Conservation (phyloP, 2,329 filamentous ascomycete species). For the Geosmithia flava region DNA sequence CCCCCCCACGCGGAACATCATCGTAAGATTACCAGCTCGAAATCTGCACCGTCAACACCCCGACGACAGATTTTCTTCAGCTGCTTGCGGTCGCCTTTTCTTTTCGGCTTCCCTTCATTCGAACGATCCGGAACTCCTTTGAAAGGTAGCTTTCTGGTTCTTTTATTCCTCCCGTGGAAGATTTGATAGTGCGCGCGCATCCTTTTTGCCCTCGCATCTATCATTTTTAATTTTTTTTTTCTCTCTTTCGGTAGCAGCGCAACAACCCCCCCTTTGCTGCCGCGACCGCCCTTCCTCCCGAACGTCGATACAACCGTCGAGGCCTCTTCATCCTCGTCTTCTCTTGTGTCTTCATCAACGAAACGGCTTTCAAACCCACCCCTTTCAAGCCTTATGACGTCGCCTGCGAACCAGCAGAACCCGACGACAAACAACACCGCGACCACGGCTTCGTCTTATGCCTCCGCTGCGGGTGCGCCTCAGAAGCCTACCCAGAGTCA, state of each 20-base stretch:
- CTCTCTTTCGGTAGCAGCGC: neutral
- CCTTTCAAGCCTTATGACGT: constrained; percentile 38
- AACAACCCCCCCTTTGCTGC: neutral
- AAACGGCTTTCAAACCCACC: constrained; percentile 9
- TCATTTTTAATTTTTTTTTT: neutral
- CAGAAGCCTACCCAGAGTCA: constrained; percentile 49
- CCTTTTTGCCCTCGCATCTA: neutral
- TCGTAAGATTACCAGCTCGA: constrained; percentile 2
- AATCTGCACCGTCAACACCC: constrained; percentile 2
- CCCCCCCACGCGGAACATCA: neutral
- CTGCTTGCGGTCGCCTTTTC: constrained; percentile 4
- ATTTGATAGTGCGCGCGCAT: neutral
- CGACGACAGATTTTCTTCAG: constrained; percentile 5
- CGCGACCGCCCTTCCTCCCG: neutral
- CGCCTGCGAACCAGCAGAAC: constrained; percentile 42
- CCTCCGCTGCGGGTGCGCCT: constrained; percentile 50
- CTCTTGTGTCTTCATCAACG: neutral
- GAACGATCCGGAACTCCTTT: neutral
- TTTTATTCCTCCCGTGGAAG: neutral
- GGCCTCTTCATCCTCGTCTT: constrained; percentile 4
- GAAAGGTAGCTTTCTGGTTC: neutral
- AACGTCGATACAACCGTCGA: neutral
- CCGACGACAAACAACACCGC: constrained; percentile 46
- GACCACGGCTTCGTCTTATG: constrained; percentile 50
- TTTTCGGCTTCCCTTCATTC: constrained; percentile 1